Evolutionary conservation across 192 early-diverging fungal genomes (phyloP), one percentile per base, ranked within the genome.

Genomic region (Coemansia erecta): DNA sequence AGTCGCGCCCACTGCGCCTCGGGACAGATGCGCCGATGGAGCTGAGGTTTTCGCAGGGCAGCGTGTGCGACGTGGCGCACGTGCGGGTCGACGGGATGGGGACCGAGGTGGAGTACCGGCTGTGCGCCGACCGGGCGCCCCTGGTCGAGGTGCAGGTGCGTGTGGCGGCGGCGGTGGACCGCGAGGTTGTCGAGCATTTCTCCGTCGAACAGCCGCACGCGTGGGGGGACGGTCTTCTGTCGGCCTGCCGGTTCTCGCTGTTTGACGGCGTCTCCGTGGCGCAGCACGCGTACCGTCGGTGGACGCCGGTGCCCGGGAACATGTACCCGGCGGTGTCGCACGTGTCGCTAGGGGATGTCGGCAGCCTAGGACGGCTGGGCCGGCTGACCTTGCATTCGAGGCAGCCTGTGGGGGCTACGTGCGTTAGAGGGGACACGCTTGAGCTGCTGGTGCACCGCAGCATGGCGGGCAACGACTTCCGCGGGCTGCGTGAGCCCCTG

Each of bases 401-500:
- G 2, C 75, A 78, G 53, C 47, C 75, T 17, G 67, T 60, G 22
- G 75, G 75, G 18, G 75, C 42, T 14, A 58, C 75, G 9, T 68
- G 75, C 15, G 15, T 69, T 8, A n/a, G 22, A 3, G 22, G 39
- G 0, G 53, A 61, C 13, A 56, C 51, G 10, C 50, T 78, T 35
- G 75, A 78, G 39, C 35, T 68, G 43, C 28, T 71, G 54, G 18
- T 78, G 59, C 75, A 68, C 42, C 69, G 75, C 45, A 61, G 60
- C 59, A 57, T 78, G 69, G 46, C 65, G 11, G 75, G 58, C 22
- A 78, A 78, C 59, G 75, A 78, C 42, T 78, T 56, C 56, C 75
- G 75, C 35, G 75, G 75, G 1, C 58, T 78, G 45, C 9, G 11
- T 6, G 22, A 21, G 8, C 75, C 75, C 8, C 22, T 78, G 42